Percentiles rank a stretch among this genome's conserved stretches.
Conservation (phyloP, 2,329 filamentous ascomycete species). For the Rachicladosporium sp. region DNA sequence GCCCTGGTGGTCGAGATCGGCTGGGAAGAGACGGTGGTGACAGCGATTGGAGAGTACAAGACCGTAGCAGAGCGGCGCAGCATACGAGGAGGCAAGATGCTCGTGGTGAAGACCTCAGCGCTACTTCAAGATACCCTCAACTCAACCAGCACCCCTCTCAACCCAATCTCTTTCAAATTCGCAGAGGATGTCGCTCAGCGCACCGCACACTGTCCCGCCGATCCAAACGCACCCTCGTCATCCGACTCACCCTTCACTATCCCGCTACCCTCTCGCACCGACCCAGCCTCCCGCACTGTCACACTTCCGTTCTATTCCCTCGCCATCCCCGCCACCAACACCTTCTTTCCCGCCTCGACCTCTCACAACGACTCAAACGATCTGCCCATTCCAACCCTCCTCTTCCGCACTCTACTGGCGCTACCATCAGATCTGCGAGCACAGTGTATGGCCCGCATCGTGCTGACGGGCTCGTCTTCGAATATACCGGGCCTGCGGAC, state of each 20-base stretch:
- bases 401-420: slow-evolving; percentile 63
- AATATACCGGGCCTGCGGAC: slow-evolving; percentile 66
- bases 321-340: slow-evolving; percentile 60
- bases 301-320: slow-evolving; percentile 58
- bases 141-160: slow-evolving; percentile 18
- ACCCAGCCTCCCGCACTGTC: slow-evolving; percentile 24
- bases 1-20: slow-evolving; percentile 80
- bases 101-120: slow-evolving; percentile 58
- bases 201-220: slow-evolving; percentile 54
- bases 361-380: slow-evolving; percentile 64
- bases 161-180: slow-evolving; percentile 48
- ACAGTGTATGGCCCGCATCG: slow-evolving; percentile 75
- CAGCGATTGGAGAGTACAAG: slow-evolving; percentile 79
- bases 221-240: not conserved
- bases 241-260: slow-evolving; percentile 10
- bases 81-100: slow-evolving; percentile 58
- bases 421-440: slow-evolving; percentile 73
- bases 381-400: slow-evolving; percentile 59
- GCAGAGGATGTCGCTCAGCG: slow-evolving; percentile 68
- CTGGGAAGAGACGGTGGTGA: slow-evolving; percentile 81
- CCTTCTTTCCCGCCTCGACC: slow-evolving; percentile 53
- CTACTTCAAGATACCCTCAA: slow-evolving; percentile 41
- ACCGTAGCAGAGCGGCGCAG: slow-evolving; percentile 62
- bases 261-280: slow-evolving; percentile 21
- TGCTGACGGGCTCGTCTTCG: slow-evolving; percentile 74